Evolutionary conservation across 2,329 filamentous ascomycete genomes (phyloP).

Genomic region (Fusarium lyarnte): DNA sequence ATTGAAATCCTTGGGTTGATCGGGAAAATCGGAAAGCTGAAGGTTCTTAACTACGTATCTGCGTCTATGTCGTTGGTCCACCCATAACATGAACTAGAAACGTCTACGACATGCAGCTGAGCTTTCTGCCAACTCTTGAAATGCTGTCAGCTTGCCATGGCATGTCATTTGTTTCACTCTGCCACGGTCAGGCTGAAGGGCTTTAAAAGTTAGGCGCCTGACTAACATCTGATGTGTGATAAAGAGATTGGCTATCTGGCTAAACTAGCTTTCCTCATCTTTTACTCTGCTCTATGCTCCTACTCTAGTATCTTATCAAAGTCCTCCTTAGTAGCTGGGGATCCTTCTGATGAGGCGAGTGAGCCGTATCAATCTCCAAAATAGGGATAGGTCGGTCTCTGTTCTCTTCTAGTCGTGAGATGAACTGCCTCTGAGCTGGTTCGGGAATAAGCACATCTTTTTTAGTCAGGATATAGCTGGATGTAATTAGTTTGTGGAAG

Average conservation of each 20-base stretch:
- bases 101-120: background rate
- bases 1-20: background rate
- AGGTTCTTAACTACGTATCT: background rate
- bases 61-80: background rate
- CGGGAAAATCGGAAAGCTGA: background rate
- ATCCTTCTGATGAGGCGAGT: constrained; percentile 8
- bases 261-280: fast-evolving
- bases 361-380: constrained; percentile 4
- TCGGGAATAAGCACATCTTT: constrained; percentile 2
- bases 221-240: background rate
- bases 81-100: background rate
- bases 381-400: background rate
- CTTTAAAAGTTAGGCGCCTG: background rate
- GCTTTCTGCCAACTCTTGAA: background rate
- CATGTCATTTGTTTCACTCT: background rate
- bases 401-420: constrained; percentile 1
- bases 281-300: background rate
- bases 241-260: background rate
- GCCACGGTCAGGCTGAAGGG: background rate
- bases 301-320: background rate
- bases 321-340: background rate
- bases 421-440: background rate
- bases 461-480: background rate
- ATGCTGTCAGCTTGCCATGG: background rate
- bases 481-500: background rate